Evolutionary conservation across 768 basidiomycete species (phyloP), one percentile per base, ranked within the genome.

Genomic region (Suillus placidus): DNA sequence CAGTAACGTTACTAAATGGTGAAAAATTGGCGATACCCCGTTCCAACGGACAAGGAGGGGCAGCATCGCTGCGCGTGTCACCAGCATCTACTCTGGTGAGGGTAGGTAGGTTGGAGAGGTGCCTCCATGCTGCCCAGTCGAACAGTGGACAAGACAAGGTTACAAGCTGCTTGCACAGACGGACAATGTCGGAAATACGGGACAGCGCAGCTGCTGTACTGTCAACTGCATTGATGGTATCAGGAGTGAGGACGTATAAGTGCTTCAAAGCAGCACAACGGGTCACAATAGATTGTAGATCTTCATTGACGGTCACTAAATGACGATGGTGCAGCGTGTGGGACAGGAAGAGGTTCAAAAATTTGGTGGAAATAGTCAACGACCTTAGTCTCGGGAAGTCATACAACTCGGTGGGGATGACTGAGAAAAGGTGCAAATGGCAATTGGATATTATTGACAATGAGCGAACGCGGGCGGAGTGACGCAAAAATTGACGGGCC

Each of bases 291-390:
- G 32, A 13, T 12, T n/a, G 2, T 6, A 55, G 16, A 20, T 26
- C 18, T 9, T 10, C 5, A 9, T n/a, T 6, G 3, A n/a, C 5
- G 1, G 18, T 20, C 20, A 20, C 6, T n/a, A 34, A 4, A 34
- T 6, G 6, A 20, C 20, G n/a, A 3, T 88, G 32, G 6, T 10
- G 54, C 2, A 55, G 20, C 32, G 5, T 34, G 6, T 34, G 54
- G 18, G 54, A 6, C 54, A n/a, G 54, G 9, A 55, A 55, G 5
- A 35, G 20, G 32, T 55, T 1, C 12, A 55, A 7, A n/a, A 13
- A 34, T n/a, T 3, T 7, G 9, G 30, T 49, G 13, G 14, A 16
- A 26, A 52, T 7, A 30, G 18, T 34, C 13, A 55, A 34, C 12
- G 34, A 55, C 54, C 3, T 12, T 20, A 55, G 13, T 3, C 1